phyloP scores from a whole-genome alignment of 2,329 filamentous ascomycete genomes.

The Ustilaginoidea virens region DNA sequence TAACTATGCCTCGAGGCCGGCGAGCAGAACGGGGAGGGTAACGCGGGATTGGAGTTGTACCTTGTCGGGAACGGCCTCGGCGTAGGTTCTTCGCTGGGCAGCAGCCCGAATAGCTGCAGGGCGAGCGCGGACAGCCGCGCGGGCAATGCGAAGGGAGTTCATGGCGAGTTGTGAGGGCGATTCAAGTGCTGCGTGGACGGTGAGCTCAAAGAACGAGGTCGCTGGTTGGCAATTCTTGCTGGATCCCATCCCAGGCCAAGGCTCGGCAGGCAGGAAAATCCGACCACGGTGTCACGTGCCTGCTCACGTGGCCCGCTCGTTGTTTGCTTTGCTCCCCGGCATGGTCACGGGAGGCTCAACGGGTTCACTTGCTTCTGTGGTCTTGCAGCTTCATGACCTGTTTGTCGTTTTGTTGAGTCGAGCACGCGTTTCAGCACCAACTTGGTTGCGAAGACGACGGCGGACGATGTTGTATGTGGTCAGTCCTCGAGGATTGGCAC shows the following conservation, averaged over 20 bases:
- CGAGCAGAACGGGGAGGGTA: conserved; percentile 10
- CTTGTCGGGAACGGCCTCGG: conserved; percentile 76
- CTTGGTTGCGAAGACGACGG: too few relatives aligned
- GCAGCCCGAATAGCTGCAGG: conserved; percentile 62
- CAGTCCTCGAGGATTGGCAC: too few relatives aligned
- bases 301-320: background rate
- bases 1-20: conserved; percentile 8
- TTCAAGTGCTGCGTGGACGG: conserved; percentile 30
- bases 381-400: too few relatives aligned
- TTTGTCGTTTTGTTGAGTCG: too few relatives aligned
- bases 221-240: conserved; percentile 31
- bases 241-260: conserved; percentile 22
- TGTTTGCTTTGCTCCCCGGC: background rate
- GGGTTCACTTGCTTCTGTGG: too few relatives aligned
- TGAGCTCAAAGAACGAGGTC: conserved; percentile 25
- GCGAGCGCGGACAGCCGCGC: conserved; percentile 72
- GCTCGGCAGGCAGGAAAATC: conserved; percentile 25
- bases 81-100: conserved; percentile 79
- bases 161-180: conserved; percentile 47
- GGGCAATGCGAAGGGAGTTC: conserved; percentile 89
- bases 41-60: conserved; percentile 22
- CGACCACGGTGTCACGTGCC: conserved; percentile 22
- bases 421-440: too few relatives aligned
- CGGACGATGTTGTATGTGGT: too few relatives aligned
- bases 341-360: too few relatives aligned